A percentile compares a stretch with the other conserved stretches of the same genome.
These are phyloP conservation scores for Triticum aestivum DNA, from an alignment of 176 grass and related monocot species.

Conservation along the genomic window DNA sequence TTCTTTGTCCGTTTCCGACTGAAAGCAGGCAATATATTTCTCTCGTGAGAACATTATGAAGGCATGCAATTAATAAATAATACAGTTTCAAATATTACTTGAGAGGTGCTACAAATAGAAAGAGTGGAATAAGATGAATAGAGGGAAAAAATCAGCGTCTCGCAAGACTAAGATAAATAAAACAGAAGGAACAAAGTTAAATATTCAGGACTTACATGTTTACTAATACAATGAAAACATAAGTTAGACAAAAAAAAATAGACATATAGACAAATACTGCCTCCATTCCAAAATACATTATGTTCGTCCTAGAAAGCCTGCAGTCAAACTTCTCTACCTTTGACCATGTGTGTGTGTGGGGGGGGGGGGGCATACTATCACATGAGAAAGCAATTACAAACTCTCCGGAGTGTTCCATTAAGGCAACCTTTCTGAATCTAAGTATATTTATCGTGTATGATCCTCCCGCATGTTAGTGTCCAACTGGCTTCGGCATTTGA, in stretches of 20 bases:
- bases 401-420: background rate
- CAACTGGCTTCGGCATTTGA: background rate
- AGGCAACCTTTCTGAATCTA: background rate
- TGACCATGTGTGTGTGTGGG: background rate
- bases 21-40: constrained; percentile 30
- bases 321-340: background rate
- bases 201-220: constrained; percentile 4
- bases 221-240: background rate
- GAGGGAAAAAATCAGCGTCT: background rate
- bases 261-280: background rate
- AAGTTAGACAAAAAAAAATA: background rate
- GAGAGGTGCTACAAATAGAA: background rate
- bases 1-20: constrained; percentile 93
- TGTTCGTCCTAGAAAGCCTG: background rate
- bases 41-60: constrained; percentile 25
- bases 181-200: background rate
- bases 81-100: background rate
- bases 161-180: constrained; percentile 2
- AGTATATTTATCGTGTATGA: background rate
- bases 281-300: background rate
- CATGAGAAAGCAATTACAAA: constrained; percentile 9
- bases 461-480: background rate
- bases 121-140: background rate
- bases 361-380: background rate
- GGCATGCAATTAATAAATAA: constrained; percentile 15